Conservation (phyloP, 176 grass and related monocot species). For the Phyllostachys edulis region DNA sequence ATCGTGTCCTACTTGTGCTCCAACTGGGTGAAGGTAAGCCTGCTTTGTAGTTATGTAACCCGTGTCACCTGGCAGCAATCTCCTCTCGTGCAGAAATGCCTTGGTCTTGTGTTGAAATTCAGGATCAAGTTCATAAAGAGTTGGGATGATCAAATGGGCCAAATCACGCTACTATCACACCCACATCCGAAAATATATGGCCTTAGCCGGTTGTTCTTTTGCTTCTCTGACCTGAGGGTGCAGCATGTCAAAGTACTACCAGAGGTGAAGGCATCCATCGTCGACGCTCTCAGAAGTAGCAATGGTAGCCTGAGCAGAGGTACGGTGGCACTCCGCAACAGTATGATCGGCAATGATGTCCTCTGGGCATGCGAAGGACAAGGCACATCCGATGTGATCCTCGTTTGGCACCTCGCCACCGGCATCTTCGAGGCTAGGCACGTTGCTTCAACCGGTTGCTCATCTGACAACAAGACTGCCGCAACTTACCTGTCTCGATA, state of each 20-base stretch:
- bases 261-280: no score
- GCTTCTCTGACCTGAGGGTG: no score
- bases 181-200: no score
- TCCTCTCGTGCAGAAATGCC: background rate
- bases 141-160: no score
- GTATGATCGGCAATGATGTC: background rate
- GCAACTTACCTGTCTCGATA: background rate
- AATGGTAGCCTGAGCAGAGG: background rate
- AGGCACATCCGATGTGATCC: background rate
- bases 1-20: slow-evolving; percentile 3
- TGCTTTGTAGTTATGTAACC: background rate
- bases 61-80: background rate
- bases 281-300: no score
- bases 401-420: slow-evolving; percentile 7
- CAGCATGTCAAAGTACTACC: no score
- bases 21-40: background rate
- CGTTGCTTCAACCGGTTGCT: no score
- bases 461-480: background rate
- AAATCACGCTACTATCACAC: no score
- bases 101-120: background rate
- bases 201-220: no score
- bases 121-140: no score
- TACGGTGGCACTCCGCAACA: background rate
- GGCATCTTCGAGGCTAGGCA: background rate
- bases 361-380: background rate